Evolutionary conservation across 352 stramenopile species (phyloP).

Genomic region (Phytophthora macrochlamydospora): DNA sequence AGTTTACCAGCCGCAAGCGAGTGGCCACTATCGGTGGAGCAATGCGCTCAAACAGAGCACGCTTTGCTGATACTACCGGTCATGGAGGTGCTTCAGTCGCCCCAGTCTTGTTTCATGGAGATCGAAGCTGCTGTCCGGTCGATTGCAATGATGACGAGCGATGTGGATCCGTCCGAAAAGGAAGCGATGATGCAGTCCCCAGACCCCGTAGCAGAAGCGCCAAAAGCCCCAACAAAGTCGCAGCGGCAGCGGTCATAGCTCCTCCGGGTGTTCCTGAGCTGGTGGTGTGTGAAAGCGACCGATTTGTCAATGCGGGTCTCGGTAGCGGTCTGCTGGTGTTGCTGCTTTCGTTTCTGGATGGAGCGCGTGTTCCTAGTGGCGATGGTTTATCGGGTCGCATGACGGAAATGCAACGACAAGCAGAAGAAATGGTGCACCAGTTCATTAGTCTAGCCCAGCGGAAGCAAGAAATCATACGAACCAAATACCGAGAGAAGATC

Average conservation of each 20-base stretch:
- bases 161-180: slow-evolving; percentile 15
- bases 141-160: slow-evolving; percentile 33
- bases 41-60: slow-evolving; percentile 29
- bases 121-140: slow-evolving; percentile 48
- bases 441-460: slow-evolving; percentile 37
- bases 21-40: slow-evolving; percentile 38
- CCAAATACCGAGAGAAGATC: slow-evolving; percentile 18
- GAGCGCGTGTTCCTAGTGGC: slow-evolving; percentile 22
- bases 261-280: slow-evolving; percentile 21
- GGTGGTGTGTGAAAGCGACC: slow-evolving; percentile 32
- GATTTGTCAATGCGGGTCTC: slow-evolving; percentile 50
- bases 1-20: neutral
- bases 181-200: slow-evolving; percentile 4
- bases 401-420: slow-evolving; percentile 18
- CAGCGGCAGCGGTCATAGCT: neutral
- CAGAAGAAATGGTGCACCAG: slow-evolving; percentile 30
- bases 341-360: slow-evolving; percentile 50
- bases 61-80: slow-evolving; percentile 37
- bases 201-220: slow-evolving; percentile 17
- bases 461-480: slow-evolving; percentile 20
- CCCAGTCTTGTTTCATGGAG: slow-evolving; percentile 45
- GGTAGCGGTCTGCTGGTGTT: slow-evolving; percentile 42
- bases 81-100: slow-evolving; percentile 41
- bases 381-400: slow-evolving; percentile 7
- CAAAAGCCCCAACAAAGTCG: slow-evolving; percentile 23